Base-by-base conservation (phyloP, 345 rosid species). In the Crucihimalaya himalaica region DNA sequence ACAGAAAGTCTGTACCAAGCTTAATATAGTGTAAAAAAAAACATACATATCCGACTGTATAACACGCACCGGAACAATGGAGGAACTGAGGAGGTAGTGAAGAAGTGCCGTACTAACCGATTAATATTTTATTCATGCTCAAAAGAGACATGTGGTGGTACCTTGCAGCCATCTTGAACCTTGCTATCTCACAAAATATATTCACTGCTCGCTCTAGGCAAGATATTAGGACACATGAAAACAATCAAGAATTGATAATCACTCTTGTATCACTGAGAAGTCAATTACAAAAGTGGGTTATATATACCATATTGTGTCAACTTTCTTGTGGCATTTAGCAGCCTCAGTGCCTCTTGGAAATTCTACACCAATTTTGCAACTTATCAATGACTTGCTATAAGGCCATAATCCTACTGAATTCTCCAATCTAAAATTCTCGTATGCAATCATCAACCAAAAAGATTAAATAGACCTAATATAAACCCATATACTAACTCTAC, bases 141-240 rank as follows among this genome's bases (percentile, higher is more conserved):
- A 68, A 58, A 37, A 64, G n/a, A 61, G 39, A 67, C 34, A 45
- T 15, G 56, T 15, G 42, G 79, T 78, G 85, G 71, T 92, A 96
- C 85, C 98, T 89, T 64, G 99, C 99, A 74, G 98, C 99, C 98
- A 92, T 90, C 81, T 84, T 90, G 73, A 96, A 88, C 85, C 98
- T 87, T 79, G 97, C 99, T 58, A 88, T 92, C 68, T 96, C 99
- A 79, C 93, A 90, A 57, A 85, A 87, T 79, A 90, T 42, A 52
- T 86, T 87, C 70, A 92, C 89, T 1, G 98, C 99, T 75, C 86
- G 84, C 74, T 77, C 86, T 74, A 96, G 88, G 86, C 98, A 96
- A 81, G 92, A 45, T 53, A 66, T 70, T 46, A 64, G 19, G 6
- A 37, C 51, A 34, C 5, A 40, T 2, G 0, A 16, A 45, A 54